Evolutionary conservation across 768 basidiomycete genomes (phyloP).

Genomic region (Lactarius quietus): DNA sequence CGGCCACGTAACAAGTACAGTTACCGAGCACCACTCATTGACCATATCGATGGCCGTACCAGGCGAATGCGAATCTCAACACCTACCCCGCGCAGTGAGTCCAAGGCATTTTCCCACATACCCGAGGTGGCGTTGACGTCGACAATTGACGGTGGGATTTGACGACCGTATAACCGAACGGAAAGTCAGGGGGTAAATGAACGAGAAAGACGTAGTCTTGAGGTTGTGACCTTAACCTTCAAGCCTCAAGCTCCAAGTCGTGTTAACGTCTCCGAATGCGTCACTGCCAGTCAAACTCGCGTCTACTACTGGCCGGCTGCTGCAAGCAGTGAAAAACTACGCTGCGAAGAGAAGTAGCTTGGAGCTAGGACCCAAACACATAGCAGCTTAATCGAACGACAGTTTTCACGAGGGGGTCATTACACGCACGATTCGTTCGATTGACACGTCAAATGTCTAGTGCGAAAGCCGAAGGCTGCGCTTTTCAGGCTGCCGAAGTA

Average conservation of each 20-base stretch:
- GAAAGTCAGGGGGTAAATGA: neutral
- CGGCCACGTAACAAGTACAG: neutral
- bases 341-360: too few relatives aligned
- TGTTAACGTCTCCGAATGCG: neutral
- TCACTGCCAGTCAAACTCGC: too few relatives aligned
- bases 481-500: too few relatives aligned
- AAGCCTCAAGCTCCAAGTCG: too few relatives aligned
- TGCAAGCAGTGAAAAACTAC: too few relatives aligned
- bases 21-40: neutral
- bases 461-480: too few relatives aligned
- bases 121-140: neutral
- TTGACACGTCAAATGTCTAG: too few relatives aligned
- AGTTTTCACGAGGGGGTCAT: too few relatives aligned
- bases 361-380: too few relatives aligned
- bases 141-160: neutral
- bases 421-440: too few relatives aligned
- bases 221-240: neutral
- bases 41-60: neutral
- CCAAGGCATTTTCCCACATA: neutral
- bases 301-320: too few relatives aligned
- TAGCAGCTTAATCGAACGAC: too few relatives aligned
- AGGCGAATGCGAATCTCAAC: neutral
- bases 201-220: neutral
- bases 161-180: neutral
- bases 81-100: neutral